These are phyloP conservation scores for Cladosporium sp. DNA, from an alignment of 2,329 filamentous ascomycete species.

Conservation along the genomic window DNA sequence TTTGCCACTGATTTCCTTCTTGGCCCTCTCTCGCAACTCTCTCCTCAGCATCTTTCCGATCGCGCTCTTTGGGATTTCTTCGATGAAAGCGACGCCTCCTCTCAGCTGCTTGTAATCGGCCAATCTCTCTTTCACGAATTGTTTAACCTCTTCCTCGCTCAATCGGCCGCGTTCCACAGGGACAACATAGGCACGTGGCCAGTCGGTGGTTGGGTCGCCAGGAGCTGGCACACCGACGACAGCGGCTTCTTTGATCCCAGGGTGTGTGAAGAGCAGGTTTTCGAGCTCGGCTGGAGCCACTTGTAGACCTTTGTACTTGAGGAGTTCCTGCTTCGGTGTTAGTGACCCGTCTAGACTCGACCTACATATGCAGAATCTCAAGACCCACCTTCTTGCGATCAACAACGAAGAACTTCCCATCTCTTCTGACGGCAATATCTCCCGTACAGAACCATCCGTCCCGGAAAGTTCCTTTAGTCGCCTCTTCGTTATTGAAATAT, in stretches of 20 bases:
- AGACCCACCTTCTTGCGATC: slow-evolving; percentile 59
- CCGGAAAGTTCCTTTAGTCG: slow-evolving; percentile 67
- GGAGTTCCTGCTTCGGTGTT: slow-evolving; percentile 59
- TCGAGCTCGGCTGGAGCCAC: slow-evolving; percentile 53
- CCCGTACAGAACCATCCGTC: slow-evolving; percentile 92
- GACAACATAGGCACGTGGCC: slow-evolving; percentile 50
- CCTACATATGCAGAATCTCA: not conserved
- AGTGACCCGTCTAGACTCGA: not conserved
- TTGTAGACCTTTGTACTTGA: slow-evolving; percentile 55
- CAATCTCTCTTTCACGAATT: slow-evolving; percentile 48
- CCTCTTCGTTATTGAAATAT: slow-evolving; percentile 72
- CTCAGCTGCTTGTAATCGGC: slow-evolving; percentile 51
- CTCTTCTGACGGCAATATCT: slow-evolving; percentile 76
- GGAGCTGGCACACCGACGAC: slow-evolving; percentile 49
- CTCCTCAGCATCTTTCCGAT: slow-evolving; percentile 52
- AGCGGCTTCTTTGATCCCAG: slow-evolving; percentile 47
- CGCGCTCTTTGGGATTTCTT: slow-evolving; percentile 51
- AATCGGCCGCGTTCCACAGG: slow-evolving; percentile 40
- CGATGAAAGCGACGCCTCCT: slow-evolving; percentile 50
- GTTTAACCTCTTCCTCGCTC: slow-evolving; percentile 44
- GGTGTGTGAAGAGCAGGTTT: slow-evolving; percentile 46
- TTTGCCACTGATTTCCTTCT: slow-evolving; percentile 8
- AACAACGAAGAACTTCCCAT: slow-evolving; percentile 87
- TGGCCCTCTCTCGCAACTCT: slow-evolving; percentile 42
- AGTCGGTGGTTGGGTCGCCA: slow-evolving; percentile 49